Evolutionary conservation across 306 rosid species (phyloP), one percentile per base, ranked within the genome.

Genomic region (Lupinus albus): DNA sequence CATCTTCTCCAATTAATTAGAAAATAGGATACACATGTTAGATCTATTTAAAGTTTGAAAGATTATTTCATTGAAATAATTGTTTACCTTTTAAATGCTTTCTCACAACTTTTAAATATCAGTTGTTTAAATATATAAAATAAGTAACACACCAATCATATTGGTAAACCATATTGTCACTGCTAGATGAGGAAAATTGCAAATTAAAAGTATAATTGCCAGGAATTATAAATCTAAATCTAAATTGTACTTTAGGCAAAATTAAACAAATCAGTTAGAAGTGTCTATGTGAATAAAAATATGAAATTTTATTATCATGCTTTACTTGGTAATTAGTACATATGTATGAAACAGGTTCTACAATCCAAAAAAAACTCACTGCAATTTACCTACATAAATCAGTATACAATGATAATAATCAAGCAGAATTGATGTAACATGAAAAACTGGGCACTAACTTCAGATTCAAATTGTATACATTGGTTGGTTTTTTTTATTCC

Each of bases 341-440:
- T 16, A 44, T 14, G 47, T 58, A 17, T 28, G 66, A 6, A 77
- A 61, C 56, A 57, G 17, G 39, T 68, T 45, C 3, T 5, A 49
- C 21, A 30, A 35, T 64, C 59, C 71, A 77, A 55, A 53, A 14
- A 28, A 36, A 51, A 12, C 56, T 17, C 28, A 32, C 36, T 50
- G 60, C 52, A 25, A 38, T 52, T 51, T 44, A 51, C 50, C 68
- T 39, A 46, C 35, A 69, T 68, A 56, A 62, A 72, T 72, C 63
- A 77, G 38, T 72, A 47, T 74, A 68, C 68, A 18, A 36, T 46
- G 63, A 67, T 44, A 14, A 51, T 49, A 56, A 48, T 63, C 36
- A 49, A 65, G 52, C 64, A 67, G 41, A 61, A 45, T 48, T 25
- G 47, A 30, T 54, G 72, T n/a, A 67, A 61, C 73, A 41, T 1